Conservation (phyloP, 257 asterid genomes). For the Leonotis leonurus region DNA sequence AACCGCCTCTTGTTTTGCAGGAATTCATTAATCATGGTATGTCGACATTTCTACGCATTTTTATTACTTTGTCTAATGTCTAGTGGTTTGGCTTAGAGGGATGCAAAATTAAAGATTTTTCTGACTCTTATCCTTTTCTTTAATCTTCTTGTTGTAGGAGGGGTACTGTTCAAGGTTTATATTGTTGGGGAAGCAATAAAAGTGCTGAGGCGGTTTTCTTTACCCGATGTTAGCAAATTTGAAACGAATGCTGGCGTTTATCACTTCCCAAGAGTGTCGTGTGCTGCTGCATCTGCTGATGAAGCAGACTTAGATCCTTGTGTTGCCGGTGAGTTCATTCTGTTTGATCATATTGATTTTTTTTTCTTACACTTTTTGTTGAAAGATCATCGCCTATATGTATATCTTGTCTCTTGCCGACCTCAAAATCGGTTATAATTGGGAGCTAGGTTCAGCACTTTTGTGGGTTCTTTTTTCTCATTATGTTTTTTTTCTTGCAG, state of each 20-base stretch:
- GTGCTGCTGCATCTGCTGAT: conserved; percentile 98
- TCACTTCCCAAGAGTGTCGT: conserved; percentile 92
- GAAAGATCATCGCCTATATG: no score
- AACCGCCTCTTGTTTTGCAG: conserved; percentile 90
- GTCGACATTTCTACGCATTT: neutral
- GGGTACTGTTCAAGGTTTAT: conserved; percentile 88
- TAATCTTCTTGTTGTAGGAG: conserved; percentile 56
- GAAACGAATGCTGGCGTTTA: conserved; percentile 68
- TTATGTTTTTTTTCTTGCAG: conserved; percentile 32
- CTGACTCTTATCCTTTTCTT: neutral
- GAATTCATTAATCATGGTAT: conserved; percentile 95
- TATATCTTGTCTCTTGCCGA: neutral
- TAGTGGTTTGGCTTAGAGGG: neutral
- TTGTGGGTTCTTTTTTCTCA: conserved; percentile 2
- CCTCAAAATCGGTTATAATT: no score
- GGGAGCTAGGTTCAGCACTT: no score
- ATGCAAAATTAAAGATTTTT: neutral
- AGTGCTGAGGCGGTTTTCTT: conserved; percentile 84
- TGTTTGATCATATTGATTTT: neutral
- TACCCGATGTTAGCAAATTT: conserved; percentile 78
- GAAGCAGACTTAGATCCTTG: conserved; percentile 89
- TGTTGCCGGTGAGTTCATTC: conserved; percentile 56
- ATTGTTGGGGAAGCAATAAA: conserved; percentile 89
- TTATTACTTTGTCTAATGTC: neutral
- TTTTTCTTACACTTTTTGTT: neutral